These are phyloP conservation scores for Sclerotinia subarctica DNA, from an alignment of 2,329 filamentous ascomycete genomes.

Conservation along the genomic window DNA sequence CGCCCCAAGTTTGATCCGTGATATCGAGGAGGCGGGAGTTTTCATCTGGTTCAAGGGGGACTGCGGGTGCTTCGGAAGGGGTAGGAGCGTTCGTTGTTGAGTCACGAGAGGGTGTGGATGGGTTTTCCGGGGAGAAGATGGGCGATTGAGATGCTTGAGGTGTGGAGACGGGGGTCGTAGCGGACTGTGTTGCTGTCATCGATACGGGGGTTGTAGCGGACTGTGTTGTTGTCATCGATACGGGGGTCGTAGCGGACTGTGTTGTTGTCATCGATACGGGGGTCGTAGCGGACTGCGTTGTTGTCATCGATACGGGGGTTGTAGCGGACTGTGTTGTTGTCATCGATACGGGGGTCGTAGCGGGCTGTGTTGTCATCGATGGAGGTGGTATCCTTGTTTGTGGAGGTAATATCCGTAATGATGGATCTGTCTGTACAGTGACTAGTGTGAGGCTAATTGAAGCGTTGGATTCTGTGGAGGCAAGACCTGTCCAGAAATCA, in stretches of 20 bases:
- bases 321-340: constrained; percentile 43
- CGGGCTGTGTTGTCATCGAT: constrained; percentile 42
- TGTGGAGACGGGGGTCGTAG: constrained; percentile 65
- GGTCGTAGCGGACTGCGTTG: constrained; percentile 48
- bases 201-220: no score
- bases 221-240: constrained; percentile 45
- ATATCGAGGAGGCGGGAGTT: constrained; percentile 70
- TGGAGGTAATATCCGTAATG: constrained; percentile 60
- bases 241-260: no score
- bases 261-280: constrained; percentile 53
- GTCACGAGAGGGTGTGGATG: constrained; percentile 40
- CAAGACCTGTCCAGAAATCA: constrained; percentile 55
- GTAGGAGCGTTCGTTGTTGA: constrained; percentile 36
- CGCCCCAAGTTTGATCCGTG: constrained; percentile 73
- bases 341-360: constrained; percentile 64
- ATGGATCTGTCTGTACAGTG: constrained; percentile 62
- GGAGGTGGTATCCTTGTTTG: constrained; percentile 47
- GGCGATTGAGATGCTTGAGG: constrained; percentile 50
- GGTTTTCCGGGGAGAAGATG: constrained; percentile 56
- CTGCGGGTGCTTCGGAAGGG: constrained; percentile 40
- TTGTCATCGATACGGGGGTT: no score
- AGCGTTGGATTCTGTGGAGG: constrained; percentile 50
- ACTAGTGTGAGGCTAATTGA: constrained; percentile 56
- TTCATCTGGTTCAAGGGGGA: constrained; percentile 53
- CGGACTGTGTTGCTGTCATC: constrained; percentile 41